phyloP scores from a whole-genome alignment of 192 early-diverging fungal species.

The Diversispora eburnea region DNA sequence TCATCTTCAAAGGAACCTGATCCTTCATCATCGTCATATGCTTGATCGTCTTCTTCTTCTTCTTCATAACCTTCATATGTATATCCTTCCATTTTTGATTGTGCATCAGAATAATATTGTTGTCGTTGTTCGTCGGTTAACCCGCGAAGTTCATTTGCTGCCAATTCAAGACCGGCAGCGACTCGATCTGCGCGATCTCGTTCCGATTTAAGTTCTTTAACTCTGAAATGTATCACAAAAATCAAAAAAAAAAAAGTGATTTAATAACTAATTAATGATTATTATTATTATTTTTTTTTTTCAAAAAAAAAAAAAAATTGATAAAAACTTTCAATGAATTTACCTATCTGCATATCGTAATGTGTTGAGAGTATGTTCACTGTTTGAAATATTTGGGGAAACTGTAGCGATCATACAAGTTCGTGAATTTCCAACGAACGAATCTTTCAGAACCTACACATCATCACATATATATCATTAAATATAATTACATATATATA shows the following conservation, averaged over 20 bases:
- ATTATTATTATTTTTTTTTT: not conserved
- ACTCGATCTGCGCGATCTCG: constrained; percentile 31
- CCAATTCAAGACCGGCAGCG: constrained; percentile 21
- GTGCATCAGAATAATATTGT: constrained; percentile 19
- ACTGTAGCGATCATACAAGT: constrained; percentile 99
- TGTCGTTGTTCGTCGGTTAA: constrained; percentile 15
- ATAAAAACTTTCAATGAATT: not conserved
- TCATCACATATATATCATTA: not conserved
- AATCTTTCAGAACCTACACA: constrained; percentile 84
- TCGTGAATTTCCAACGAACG: constrained; percentile 94
- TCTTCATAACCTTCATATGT: constrained; percentile 21
- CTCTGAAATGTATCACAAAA: constrained; percentile 21
- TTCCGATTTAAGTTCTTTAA: constrained; percentile 47
- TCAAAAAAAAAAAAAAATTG: not conserved
- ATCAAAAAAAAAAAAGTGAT: not conserved
- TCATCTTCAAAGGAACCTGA: constrained; percentile 37
- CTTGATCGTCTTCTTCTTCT: constrained; percentile 27
- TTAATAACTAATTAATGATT: not conserved
- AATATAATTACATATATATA: not conserved
- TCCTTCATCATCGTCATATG: constrained; percentile 36
- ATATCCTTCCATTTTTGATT: not conserved
- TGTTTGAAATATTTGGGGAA: constrained; percentile 91
- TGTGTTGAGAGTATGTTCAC: constrained; percentile 96
- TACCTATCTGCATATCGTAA: constrained; percentile 93
- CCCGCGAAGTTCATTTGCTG: constrained; percentile 2